Evolutionary conservation across 805 yeast species (phyloP).

Genomic region (Wickerhamiella qilinensis): DNA sequence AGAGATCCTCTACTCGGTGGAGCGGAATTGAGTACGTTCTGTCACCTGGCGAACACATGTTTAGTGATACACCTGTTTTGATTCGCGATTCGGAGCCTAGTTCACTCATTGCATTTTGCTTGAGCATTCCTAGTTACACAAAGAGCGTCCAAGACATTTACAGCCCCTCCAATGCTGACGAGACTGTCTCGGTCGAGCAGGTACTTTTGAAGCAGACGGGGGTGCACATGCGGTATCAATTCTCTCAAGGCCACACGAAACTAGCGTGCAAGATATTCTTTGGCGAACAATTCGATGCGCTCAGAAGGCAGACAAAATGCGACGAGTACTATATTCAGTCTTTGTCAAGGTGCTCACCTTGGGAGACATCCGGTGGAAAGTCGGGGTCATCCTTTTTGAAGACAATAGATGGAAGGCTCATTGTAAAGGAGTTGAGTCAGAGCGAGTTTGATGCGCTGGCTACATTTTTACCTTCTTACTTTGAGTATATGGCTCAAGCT

Average conservation of each 20-base stretch:
- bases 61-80: constrained; percentile 84
- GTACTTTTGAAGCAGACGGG: constrained; percentile 70
- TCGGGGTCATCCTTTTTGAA: constrained; percentile 90
- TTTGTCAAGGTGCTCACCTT: constrained; percentile 78
- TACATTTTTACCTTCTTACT: constrained; percentile 90
- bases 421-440: constrained; percentile 76
- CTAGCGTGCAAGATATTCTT: constrained; percentile 87
- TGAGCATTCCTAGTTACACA: constrained; percentile 69
- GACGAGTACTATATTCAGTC: constrained; percentile 70
- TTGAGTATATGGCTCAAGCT: constrained; percentile 90
- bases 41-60: constrained; percentile 67
- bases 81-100: constrained; percentile 95
- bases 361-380: constrained; percentile 95
- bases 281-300: constrained; percentile 93
- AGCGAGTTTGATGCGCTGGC: constrained; percentile 86
- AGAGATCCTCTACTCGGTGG: constrained; percentile 90
- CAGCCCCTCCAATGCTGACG: constrained; percentile 9
- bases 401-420: constrained; percentile 77
- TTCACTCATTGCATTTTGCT: constrained; percentile 82
- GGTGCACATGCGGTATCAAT: constrained; percentile 82
- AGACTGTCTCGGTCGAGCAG: constrained; percentile 32
- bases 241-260: constrained; percentile 66
- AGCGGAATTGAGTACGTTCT: constrained; percentile 79
- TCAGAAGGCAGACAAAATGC: constrained; percentile 68
- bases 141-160: constrained; percentile 36